Evolutionary conservation across 495 filamentous ascomycete species (phyloP).

Genomic region (Trichodelitschia bisporula): DNA sequence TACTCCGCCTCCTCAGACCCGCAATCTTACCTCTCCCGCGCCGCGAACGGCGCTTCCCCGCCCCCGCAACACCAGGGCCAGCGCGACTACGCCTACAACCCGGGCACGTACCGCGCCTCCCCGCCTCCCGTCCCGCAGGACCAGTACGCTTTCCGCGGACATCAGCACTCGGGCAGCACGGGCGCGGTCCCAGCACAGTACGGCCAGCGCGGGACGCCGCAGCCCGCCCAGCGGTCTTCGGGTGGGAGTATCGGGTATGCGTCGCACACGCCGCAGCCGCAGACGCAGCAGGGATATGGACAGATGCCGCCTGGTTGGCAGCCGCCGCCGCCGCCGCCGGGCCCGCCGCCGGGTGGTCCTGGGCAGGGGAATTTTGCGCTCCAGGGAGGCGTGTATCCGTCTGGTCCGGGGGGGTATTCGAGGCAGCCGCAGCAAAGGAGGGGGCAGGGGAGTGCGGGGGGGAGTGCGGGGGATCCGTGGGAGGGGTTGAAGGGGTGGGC

Average conservation of each 20-base stretch:
- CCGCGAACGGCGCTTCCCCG: no score
- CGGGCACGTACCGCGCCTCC: not conserved
- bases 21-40: slow-evolving; percentile 7
- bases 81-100: slow-evolving; percentile 1
- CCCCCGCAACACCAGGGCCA: no score
- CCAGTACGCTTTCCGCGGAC: slow-evolving; percentile 9
- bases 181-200: slow-evolving; percentile 17
- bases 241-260: slow-evolving; percentile 4
- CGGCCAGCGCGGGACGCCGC: slow-evolving; percentile 16
- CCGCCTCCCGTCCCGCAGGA: slow-evolving; percentile 15
- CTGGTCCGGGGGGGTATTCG: slow-evolving; percentile 33
- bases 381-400: slow-evolving; percentile 22
- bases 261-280: not conserved
- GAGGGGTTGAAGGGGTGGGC: slow-evolving; percentile 69
- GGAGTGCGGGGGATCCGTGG: slow-evolving; percentile 43
- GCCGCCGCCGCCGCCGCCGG: slow-evolving; percentile 66
- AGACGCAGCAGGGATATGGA: slow-evolving; percentile 2
- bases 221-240: slow-evolving; percentile 12
- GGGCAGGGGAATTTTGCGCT: slow-evolving; percentile 37
- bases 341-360: slow-evolving; percentile 30
- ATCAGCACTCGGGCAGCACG: slow-evolving; percentile 8
- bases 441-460: slow-evolving; percentile 12
- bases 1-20: slow-evolving; percentile 6
- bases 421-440: slow-evolving; percentile 18
- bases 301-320: slow-evolving; percentile 58